Conservation (phyloP, 163 green algal species). For the Scenedesmus sp. region DNA sequence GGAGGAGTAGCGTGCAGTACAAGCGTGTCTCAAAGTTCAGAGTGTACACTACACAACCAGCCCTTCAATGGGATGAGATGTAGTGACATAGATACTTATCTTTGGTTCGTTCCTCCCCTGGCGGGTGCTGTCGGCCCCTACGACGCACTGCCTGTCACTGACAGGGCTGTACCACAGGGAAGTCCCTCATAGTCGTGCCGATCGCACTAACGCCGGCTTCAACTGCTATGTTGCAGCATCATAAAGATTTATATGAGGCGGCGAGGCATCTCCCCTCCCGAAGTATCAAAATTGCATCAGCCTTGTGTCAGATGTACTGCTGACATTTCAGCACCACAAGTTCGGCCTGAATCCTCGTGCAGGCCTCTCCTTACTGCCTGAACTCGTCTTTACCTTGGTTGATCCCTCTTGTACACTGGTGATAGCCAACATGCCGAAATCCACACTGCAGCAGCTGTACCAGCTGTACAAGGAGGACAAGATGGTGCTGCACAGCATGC, state of each 20-base stretch:
- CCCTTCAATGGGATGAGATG: not conserved
- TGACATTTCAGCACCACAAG: not conserved
- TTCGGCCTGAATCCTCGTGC: not conserved
- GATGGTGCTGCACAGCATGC: constrained; percentile 40
- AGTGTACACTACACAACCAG: not conserved
- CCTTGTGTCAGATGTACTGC: not conserved
- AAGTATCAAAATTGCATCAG: not conserved
- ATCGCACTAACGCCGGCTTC: not conserved
- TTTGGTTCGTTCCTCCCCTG: too few species aligned
- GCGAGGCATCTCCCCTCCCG: too few species aligned
- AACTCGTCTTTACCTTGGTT: not conserved
- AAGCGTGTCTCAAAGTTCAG: not conserved
- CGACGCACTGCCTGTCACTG: not conserved
- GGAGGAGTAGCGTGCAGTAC: not conserved
- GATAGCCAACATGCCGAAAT: not conserved
- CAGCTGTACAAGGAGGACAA: constrained; percentile 31
- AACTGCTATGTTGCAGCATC: not conserved
- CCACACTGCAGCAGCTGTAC: constrained; percentile 20
- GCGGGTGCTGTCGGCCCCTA: too few species aligned
- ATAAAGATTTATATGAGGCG: not conserved
- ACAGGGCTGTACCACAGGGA: not conserved
- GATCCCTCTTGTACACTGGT: not conserved
- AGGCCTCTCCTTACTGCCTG: not conserved
- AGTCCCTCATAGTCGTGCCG: not conserved
- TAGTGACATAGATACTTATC: not conserved